Evolutionary conservation across 768 basidiomycete genomes (phyloP).

Genomic region (Coprinopsis marcescibilis): DNA sequence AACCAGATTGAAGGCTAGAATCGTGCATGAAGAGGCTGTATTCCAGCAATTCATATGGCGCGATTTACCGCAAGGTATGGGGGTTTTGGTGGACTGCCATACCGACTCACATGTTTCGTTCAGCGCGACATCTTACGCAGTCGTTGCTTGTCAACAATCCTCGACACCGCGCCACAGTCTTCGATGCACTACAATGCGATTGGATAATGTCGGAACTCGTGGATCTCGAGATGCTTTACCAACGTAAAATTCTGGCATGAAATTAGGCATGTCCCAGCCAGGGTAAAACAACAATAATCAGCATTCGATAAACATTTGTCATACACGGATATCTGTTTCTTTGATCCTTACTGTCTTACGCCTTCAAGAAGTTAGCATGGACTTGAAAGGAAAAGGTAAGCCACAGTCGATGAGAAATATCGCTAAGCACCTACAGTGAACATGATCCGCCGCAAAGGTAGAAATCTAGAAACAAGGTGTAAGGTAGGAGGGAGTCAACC

Average conservation of each 20-base stretch:
- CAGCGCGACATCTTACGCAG: constrained; percentile 56
- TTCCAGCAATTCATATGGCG: constrained; percentile 55
- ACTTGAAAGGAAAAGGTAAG: constrained; percentile 34
- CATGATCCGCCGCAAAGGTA: constrained; percentile 84
- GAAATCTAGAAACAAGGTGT: constrained; percentile 54
- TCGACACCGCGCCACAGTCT: constrained; percentile 55
- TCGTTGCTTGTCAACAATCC: constrained; percentile 58
- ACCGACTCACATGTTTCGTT: not conserved
- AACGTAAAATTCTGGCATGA: constrained; percentile 36
- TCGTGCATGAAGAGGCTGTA: constrained; percentile 55
- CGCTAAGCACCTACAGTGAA: constrained; percentile 60
- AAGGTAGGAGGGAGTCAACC: not conserved
- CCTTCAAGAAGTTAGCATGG: constrained; percentile 86
- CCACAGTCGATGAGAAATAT: constrained; percentile 9
- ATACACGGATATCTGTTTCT: constrained; percentile 9
- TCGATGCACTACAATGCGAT: constrained; percentile 48
- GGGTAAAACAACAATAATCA: not conserved
- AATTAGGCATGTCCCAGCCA: not conserved
- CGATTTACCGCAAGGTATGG: constrained; percentile 51
- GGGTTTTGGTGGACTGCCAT: not conserved
- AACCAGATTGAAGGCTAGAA: constrained; percentile 53
- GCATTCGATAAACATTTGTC: not conserved
- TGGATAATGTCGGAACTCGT: constrained; percentile 66
- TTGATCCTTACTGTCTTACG: constrained; percentile 16
- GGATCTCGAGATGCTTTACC: constrained; percentile 58